A percentile compares a stretch with the other conserved stretches of the same genome.
These are phyloP conservation scores for Thinopyrum obtusiflorum DNA, from an alignment of 202 grass and related monocot species.

Conservation along the genomic window DNA sequence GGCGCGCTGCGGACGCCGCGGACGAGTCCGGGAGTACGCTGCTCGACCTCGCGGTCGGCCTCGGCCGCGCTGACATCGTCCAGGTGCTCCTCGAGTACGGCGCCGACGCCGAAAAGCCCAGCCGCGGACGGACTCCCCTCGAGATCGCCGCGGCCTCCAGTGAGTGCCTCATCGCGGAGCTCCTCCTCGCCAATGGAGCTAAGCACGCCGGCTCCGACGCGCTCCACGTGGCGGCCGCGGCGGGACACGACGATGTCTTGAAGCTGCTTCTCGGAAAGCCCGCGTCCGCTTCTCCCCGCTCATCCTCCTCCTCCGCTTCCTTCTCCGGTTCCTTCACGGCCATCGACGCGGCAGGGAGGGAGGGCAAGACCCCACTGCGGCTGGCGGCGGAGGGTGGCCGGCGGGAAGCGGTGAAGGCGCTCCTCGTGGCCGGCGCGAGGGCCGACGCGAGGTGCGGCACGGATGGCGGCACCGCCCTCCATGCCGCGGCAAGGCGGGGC, in stretches of 20 bases:
- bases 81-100: slow-evolving; percentile 79
- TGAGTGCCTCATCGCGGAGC: slow-evolving; percentile 59
- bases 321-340: slow-evolving; percentile 23
- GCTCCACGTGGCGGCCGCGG: slow-evolving; percentile 50
- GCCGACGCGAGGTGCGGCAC: slow-evolving; percentile 39
- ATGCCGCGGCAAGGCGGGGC: slow-evolving; percentile 47
- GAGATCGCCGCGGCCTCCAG: slow-evolving; percentile 51
- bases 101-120: slow-evolving; percentile 54
- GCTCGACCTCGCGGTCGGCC: slow-evolving; percentile 55
- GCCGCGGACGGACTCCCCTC: slow-evolving; percentile 44
- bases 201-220: slow-evolving; percentile 43
- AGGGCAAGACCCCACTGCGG: slow-evolving; percentile 51
- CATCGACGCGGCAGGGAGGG: slow-evolving; percentile 46
- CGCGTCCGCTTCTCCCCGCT: not conserved
- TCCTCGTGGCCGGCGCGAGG: slow-evolving; percentile 43
- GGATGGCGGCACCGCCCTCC: slow-evolving; percentile 44
- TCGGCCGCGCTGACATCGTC: slow-evolving; percentile 60
- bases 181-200: slow-evolving; percentile 58
- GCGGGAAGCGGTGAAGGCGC: slow-evolving; percentile 40
- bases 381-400: slow-evolving; percentile 40
- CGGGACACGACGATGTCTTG: slow-evolving; percentile 46
- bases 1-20: slow-evolving; percentile 45
- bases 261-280: slow-evolving; percentile 54
- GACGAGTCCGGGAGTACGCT: slow-evolving; percentile 55
- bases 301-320: slow-evolving; percentile 14